Evolutionary conservation across 1,284 basidiomycete genomes (phyloP), one percentile per base, ranked within the genome.

Genomic region (Moesziomyces sp.): DNA sequence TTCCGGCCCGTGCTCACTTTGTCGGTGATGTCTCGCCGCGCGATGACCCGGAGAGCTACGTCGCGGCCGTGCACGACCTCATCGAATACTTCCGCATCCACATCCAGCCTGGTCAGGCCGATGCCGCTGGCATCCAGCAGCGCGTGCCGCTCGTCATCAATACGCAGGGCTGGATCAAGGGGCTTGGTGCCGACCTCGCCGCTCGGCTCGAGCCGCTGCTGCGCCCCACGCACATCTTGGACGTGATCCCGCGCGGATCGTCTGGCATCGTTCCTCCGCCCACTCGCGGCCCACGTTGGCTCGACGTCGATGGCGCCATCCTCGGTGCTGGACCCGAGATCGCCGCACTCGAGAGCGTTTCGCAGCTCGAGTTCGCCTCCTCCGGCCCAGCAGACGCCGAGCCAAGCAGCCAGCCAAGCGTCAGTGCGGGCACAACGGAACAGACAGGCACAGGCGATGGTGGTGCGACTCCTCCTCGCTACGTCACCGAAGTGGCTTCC

Each of bases 111-210:
- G 52, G 58, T 13, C 49, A 55, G 23, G 26, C 46, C 18, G 42
- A 46, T 21, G 51, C 54, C 38, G 21, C 46, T n/a, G 48, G 46
- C 18, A 30, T 21, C 5, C 30, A 49, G 30, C 40, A 44, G 21
- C 47, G 60, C 13, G 73, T 84, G 5, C 96, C 96, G 0, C 88
- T 99, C 6, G 88, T 98, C 10, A 89, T 98, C 58, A 99, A 99
- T 84, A 97, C 93, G 0, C 95, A 96, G 89, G 96, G 96, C 2
- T 99, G 96, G 96, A 89, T 89, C 16, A 97, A 96, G 84, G 96
- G 96, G 2, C 89, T 97, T 1, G 96, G 96, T 2, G 91, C 90
- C 19, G 93, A 97, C 75, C 85, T 99, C 3, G 88, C 90, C 11
- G 83, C 84, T 3, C 88, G 88, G 67, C 90, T 97, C 48, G 90